These are phyloP conservation scores for Tuber brumale DNA, from an alignment of 495 filamentous ascomycete genomes.

Conservation along the genomic window DNA sequence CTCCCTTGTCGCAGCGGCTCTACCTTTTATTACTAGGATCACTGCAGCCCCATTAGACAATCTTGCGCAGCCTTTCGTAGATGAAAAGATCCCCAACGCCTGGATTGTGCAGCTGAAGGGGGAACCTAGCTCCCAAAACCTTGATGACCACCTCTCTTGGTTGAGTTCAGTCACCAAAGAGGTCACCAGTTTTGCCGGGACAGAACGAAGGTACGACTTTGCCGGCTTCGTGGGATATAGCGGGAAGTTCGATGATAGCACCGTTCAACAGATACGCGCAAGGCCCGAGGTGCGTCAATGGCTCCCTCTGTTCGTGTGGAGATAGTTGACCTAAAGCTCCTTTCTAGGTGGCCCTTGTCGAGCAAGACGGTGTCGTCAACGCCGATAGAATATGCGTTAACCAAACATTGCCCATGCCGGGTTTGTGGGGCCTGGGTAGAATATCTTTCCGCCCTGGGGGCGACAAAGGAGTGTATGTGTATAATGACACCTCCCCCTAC, in stretches of 20 bases:
- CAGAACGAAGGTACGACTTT: conserved; percentile 22
- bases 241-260: conserved; percentile 14
- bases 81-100: conserved; percentile 8
- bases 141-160: conserved; percentile 17
- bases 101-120: conserved; percentile 26
- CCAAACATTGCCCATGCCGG: neutral
- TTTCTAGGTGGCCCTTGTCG: conserved; percentile 17
- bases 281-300: conserved; percentile 14
- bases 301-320: neutral
- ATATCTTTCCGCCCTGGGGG: conserved; percentile 10
- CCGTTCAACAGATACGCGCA: conserved; percentile 12
- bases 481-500: neutral
- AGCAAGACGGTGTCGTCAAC: conserved; percentile 12
- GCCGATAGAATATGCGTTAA: conserved; percentile 1
- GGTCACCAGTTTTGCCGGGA: conserved; percentile 5
- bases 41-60: neutral
- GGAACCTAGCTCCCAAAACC: neutral
- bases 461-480: conserved; percentile 10
- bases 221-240: conserved; percentile 22
- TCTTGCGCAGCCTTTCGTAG: neutral
- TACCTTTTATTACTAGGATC: neutral
- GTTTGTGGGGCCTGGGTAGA: conserved; percentile 22
- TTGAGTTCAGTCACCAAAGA: conserved; percentile 7
- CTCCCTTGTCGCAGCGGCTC: neutral
- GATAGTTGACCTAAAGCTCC: neutral